Evolutionary conservation across 495 filamentous ascomycete species (phyloP).

Genomic region (Chaetomium fimeti): DNA sequence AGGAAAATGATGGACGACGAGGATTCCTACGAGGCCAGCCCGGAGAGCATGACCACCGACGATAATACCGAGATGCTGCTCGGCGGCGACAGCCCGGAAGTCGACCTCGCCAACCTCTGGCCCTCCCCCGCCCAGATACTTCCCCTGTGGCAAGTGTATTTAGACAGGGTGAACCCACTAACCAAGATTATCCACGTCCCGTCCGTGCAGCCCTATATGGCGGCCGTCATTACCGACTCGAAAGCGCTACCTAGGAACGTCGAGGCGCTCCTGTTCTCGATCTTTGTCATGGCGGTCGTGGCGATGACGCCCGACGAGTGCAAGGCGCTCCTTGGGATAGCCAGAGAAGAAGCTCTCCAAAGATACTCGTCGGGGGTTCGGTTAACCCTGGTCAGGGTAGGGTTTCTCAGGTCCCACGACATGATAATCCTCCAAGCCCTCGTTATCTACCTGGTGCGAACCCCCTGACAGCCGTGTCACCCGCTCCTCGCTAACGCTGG

Average conservation of each 20-base stretch:
- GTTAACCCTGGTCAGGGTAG: conserved; percentile 49
- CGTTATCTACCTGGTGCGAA: conserved; percentile 52
- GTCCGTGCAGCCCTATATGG: conserved; percentile 54
- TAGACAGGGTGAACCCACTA: conserved; percentile 66
- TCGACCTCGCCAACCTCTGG: conserved; percentile 51
- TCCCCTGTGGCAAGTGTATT: conserved; percentile 66
- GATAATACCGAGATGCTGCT: conserved; percentile 44
- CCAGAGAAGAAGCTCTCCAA: conserved; percentile 42
- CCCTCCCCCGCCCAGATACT: conserved; percentile 64
- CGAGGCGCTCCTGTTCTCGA: conserved; percentile 53
- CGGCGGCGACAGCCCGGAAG: conserved; percentile 30
- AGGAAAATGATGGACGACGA: conserved; percentile 48
- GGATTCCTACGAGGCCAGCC: conserved; percentile 31
- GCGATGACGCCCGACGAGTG: conserved; percentile 53
- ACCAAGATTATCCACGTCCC: conserved; percentile 70
- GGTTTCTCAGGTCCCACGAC: conserved; percentile 53
- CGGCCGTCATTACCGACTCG: conserved; percentile 43
- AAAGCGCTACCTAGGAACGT: conserved; percentile 47
- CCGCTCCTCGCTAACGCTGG: conserved; percentile 23
- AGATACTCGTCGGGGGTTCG: conserved; percentile 47
- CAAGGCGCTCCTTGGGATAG: conserved; percentile 45
- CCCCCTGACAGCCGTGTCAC: neutral
- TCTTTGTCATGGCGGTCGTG: conserved; percentile 52
- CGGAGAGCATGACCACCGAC: conserved; percentile 36
- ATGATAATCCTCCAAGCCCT: conserved; percentile 55